Base-by-base conservation (phyloP, 202 grass and related monocot species). In the Eragrostis tef region DNA sequence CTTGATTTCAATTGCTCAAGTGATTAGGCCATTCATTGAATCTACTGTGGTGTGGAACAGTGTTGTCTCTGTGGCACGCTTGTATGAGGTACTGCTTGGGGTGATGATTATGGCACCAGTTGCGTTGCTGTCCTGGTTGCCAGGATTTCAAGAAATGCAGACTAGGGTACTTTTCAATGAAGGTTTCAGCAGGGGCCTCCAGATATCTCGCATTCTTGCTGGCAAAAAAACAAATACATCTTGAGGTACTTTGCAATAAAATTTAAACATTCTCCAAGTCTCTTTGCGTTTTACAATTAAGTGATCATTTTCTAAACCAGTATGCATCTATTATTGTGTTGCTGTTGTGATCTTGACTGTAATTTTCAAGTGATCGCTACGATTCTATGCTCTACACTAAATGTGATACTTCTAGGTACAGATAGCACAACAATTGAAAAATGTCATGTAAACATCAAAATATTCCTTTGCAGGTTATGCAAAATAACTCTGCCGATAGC, bases 121-220 rank as follows among this genome's bases (percentile, higher is more conserved):
- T 44, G 94, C 91, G 2, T 81, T 97, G 67, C 67, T 97, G 52
- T 94, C 94, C 62, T 97, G 92, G 94, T 73, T 97, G 78, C 94
- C 94, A 9, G 94, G 94, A 64, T 97, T 97, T 82, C 94, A 97
- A 80, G 94, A 97, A 87, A 97, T 97, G 94, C 92, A 97, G 79
- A 97, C 94, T 11, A 92, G 94, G 75, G 91, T 97, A 75, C 80
- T 97, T 73, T 97, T 97, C 86, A 94, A 94, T 84, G 91, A 97
- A 92, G 94, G 89, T 71, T 97, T 97, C 62, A 97, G 91, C 84
- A 87, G 94, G 85, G 94, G 94, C 2, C 94, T 97, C 64, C 81
- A 94, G 82, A 92, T 97, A 89, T 97, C 94, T 42, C 89, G 94
- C 48, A 92, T 97, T 83, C 75, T 97, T 82, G 77, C 94, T 79